These are phyloP conservation scores for Phytopythium ostracodes DNA, from an alignment of 352 stramenopile species.

Conservation along the genomic window DNA sequence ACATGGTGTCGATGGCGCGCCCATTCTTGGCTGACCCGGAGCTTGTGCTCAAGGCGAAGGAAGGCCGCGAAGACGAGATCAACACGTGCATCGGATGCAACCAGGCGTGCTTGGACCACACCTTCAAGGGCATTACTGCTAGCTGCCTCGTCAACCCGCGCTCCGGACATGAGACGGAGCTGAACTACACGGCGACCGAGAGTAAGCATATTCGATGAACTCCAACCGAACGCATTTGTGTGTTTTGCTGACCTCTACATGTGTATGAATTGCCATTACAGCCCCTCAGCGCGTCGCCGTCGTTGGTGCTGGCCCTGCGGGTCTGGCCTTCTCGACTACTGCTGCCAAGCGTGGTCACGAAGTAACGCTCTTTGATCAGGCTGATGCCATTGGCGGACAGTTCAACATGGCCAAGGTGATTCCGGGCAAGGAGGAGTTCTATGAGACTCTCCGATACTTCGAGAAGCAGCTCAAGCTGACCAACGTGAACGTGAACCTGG, in stretches of 20 bases:
- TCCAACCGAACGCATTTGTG: background rate
- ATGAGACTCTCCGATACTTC: slow-evolving; percentile 97
- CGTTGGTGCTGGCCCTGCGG: slow-evolving; percentile 92
- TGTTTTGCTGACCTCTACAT: background rate
- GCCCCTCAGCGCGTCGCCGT: slow-evolving; percentile 79
- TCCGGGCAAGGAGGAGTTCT: slow-evolving; percentile 97
- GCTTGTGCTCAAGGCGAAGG: slow-evolving; percentile 91
- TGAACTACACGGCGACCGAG: slow-evolving; percentile 66
- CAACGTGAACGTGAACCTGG: slow-evolving; percentile 80
- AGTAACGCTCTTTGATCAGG: slow-evolving; percentile 93
- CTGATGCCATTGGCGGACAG: slow-evolving; percentile 87
- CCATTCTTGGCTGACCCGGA: slow-evolving; percentile 95
- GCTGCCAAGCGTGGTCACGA: slow-evolving; percentile 89
- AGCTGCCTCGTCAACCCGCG: slow-evolving; percentile 96
- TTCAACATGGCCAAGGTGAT: slow-evolving; percentile 98
- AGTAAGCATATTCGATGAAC: slow-evolving; percentile 2
- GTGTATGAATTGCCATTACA: slow-evolving; percentile 6
- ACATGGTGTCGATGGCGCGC: slow-evolving; percentile 86
- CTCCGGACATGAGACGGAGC: slow-evolving; percentile 93
- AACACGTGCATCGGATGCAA: slow-evolving; percentile 99
- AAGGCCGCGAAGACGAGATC: slow-evolving; percentile 90
- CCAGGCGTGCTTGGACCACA: slow-evolving; percentile 97
- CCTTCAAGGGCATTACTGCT: slow-evolving; percentile 93
- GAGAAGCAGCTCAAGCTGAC: slow-evolving; percentile 82
- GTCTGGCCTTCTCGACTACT: slow-evolving; percentile 88